Conservation (phyloP, 2,329 filamentous ascomycete species). For the Hirsutella rhossiliensis region DNA sequence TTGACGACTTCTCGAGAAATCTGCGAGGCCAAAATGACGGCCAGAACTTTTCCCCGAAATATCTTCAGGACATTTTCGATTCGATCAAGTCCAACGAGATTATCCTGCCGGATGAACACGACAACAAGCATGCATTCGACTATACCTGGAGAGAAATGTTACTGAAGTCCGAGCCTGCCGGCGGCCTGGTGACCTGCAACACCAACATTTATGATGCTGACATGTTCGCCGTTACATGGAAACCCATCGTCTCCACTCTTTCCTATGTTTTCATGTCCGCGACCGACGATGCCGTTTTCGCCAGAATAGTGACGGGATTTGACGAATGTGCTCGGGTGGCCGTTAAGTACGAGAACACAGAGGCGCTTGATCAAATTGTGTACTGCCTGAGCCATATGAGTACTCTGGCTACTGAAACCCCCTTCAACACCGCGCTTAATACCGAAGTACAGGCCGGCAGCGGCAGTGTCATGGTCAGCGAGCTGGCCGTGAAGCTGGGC, state of each 20-base stretch:
- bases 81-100: slow-evolving; percentile 91
- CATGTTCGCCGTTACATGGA: slow-evolving; percentile 96
- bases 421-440: slow-evolving; percentile 78
- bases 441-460: slow-evolving; percentile 90
- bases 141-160: slow-evolving; percentile 95
- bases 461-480: slow-evolving; percentile 95
- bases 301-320: slow-evolving; percentile 85
- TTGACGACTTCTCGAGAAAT: slow-evolving; percentile 74
- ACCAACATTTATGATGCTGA: slow-evolving; percentile 95
- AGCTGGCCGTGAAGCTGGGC: slow-evolving; percentile 90
- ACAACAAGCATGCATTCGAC: slow-evolving; percentile 92
- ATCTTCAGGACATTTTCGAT: slow-evolving; percentile 76
- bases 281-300: slow-evolving; percentile 90
- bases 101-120: slow-evolving; percentile 91
- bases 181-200: slow-evolving; percentile 64
- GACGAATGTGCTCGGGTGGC: slow-evolving; percentile 93
- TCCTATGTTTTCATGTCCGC: slow-evolving; percentile 99
- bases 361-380: slow-evolving; percentile 86
- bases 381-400: slow-evolving; percentile 85
- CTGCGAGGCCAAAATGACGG: slow-evolving; percentile 81
- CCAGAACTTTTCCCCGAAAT: slow-evolving; percentile 73
- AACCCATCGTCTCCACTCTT: slow-evolving; percentile 82
- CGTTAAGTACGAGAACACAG: slow-evolving; percentile 67
- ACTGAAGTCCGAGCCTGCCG: slow-evolving; percentile 67
- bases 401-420: slow-evolving; percentile 63